A percentile compares a stretch with the other conserved stretches of the same genome.
Evolutionary conservation across 208 protist genomes (phyloP).

Genomic region (Leptomonas pyrrhocoris): DNA sequence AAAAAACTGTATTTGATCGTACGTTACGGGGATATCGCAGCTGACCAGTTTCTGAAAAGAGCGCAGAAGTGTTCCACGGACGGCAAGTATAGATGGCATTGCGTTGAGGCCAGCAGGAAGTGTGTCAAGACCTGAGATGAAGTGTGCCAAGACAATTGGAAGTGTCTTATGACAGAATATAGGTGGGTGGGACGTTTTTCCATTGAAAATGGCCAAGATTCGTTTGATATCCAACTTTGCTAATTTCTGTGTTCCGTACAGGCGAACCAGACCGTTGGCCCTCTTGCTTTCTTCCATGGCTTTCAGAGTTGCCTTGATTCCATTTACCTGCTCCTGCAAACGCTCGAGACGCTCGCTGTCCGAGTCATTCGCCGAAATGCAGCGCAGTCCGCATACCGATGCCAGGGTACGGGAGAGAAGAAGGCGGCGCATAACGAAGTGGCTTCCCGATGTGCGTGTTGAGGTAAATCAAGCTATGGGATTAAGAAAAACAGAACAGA

Average conservation of each 20-base stretch:
- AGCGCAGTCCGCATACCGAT: not conserved
- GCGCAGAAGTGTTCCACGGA: conserved; percentile 74
- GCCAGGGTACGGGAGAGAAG: not conserved
- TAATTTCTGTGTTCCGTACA: conserved; percentile 68
- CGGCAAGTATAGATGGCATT: conserved; percentile 78
- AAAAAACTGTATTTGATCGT: conserved; percentile 56
- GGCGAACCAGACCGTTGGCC: conserved; percentile 53
- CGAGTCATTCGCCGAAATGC: conserved; percentile 1
- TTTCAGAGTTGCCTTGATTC: conserved; percentile 48
- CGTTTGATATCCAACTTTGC: conserved; percentile 59
- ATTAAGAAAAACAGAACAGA: not conserved
- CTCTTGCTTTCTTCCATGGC: conserved; percentile 63
- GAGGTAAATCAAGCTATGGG: no score
- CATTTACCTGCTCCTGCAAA: conserved; percentile 34
- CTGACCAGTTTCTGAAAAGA: conserved; percentile 74
- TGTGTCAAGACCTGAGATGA: conserved; percentile 66
- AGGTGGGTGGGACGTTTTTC: conserved; percentile 40
- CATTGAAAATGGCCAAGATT: conserved; percentile 51
- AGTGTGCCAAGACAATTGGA: conserved; percentile 76
- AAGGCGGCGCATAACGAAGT: conserved; percentile 1
- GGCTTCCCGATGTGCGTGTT: no score
- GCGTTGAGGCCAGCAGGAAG: conserved; percentile 86
- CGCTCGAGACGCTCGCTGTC: conserved; percentile 19
- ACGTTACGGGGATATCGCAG: conserved; percentile 66
- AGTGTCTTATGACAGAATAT: conserved; percentile 88